These are phyloP conservation scores for Aegilops longissima DNA, from an alignment of 176 grass and related monocot species.

Conservation along the genomic window DNA sequence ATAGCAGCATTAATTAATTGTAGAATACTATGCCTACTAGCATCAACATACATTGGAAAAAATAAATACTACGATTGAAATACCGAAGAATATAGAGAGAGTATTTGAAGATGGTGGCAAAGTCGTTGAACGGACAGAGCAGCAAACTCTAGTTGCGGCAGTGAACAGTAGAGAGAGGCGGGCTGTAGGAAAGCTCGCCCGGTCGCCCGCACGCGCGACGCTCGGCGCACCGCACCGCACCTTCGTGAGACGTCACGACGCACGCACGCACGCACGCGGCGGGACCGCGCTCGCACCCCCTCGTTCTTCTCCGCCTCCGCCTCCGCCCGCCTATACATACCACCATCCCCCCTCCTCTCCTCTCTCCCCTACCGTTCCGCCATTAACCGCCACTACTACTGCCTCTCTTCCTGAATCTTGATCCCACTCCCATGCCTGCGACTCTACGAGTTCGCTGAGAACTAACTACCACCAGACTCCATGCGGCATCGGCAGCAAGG, in stretches of 20 bases:
- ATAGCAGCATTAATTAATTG: too few relatives aligned
- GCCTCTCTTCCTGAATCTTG: background rate
- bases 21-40: too few relatives aligned
- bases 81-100: too few relatives aligned
- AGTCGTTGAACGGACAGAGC: too few relatives aligned
- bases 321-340: constrained; percentile 24
- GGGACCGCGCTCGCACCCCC: background rate
- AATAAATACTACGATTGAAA: too few relatives aligned
- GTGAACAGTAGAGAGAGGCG: too few relatives aligned
- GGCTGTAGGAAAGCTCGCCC: too few relatives aligned
- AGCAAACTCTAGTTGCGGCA: too few relatives aligned
- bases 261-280: constrained; percentile 24
- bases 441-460: background rate
- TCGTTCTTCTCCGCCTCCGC: background rate
- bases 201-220: too few relatives aligned
- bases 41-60: too few relatives aligned
- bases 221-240: background rate
- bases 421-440: constrained; percentile 24
- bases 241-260: constrained; percentile 26
- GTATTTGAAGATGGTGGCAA: too few relatives aligned
- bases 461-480: background rate
- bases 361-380: background rate
- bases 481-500: constrained; percentile 55
- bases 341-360: background rate
- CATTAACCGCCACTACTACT: background rate